phyloP scores from a whole-genome alignment of 1,284 basidiomycete genomes.

The Ustilago hordei region DNA sequence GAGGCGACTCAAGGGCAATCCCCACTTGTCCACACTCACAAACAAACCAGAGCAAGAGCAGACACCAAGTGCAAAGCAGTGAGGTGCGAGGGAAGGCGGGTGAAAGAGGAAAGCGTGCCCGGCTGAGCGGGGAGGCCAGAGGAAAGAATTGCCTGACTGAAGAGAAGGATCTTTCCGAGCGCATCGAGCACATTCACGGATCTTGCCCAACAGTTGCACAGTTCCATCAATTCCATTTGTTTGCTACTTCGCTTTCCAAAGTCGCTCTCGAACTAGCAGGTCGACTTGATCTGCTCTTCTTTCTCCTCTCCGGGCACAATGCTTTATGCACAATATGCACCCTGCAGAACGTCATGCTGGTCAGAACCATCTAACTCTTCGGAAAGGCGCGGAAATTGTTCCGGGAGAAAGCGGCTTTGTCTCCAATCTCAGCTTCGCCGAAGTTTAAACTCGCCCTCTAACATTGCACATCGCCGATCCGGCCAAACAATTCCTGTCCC shows the following conservation, averaged over 20 bases:
- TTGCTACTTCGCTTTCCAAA: not conserved
- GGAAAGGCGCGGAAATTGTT: conserved; percentile 17
- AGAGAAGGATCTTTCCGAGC: conserved; percentile 16
- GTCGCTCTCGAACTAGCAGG: not conserved
- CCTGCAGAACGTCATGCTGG: conserved; percentile 11
- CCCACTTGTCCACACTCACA: conserved; percentile 22
- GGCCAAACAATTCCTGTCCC: not conserved
- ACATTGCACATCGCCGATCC: conserved; percentile 13
- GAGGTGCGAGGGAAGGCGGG: not conserved
- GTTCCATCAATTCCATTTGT: not conserved
- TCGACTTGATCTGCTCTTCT: not conserved
- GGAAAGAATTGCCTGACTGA: not conserved
- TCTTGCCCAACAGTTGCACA: not conserved
- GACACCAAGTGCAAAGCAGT: not conserved
- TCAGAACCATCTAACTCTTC: not conserved
- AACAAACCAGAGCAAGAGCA: not conserved
- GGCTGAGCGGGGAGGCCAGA: conserved; percentile 1
- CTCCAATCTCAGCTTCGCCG: not conserved
- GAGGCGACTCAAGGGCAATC: not conserved
- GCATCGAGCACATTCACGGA: conserved; percentile 3
- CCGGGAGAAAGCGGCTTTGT: conserved; percentile 39
- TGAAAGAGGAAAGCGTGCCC: conserved; percentile 9
- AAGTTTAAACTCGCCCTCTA: conserved; percentile 1
- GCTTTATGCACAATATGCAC: conserved; percentile 14
- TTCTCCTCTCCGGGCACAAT: conserved; percentile 2